Conservation (phyloP, 73 alveolate genomes). For the Paramecium pentaurelia region DNA sequence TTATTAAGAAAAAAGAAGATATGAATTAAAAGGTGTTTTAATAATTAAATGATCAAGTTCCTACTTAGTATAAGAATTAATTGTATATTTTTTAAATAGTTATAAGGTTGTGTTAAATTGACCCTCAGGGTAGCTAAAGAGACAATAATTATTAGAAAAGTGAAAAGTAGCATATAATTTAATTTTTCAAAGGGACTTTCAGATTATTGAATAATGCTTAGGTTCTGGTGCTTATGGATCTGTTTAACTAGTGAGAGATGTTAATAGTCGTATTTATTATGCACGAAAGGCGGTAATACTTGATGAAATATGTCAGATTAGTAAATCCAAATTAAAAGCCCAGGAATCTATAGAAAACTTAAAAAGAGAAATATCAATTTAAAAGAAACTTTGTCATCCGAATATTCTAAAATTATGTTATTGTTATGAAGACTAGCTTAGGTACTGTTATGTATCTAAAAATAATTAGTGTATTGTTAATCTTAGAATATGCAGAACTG, state of each 20-base stretch:
- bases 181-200: constrained; percentile 10
- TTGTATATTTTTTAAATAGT: background rate
- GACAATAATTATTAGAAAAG: background rate
- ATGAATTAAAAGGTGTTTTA: background rate
- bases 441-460: constrained; percentile 64
- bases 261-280: constrained; percentile 78
- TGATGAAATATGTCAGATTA: constrained; percentile 67
- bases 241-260: constrained; percentile 76
- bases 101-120: background rate
- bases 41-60: background rate
- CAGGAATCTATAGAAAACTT: constrained; percentile 72
- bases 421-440: constrained; percentile 73
- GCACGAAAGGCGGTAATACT: constrained; percentile 70
- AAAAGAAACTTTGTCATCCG: constrained; percentile 68
- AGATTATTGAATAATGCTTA: constrained; percentile 26
- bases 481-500: constrained; percentile 76
- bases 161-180: background rate
- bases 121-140: background rate
- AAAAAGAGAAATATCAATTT: constrained; percentile 70
- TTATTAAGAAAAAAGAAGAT: background rate
- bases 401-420: constrained; percentile 68
- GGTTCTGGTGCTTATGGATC: constrained; percentile 83
- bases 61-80: background rate
- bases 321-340: background rate
- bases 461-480: constrained; percentile 67